Evolutionary conservation across 441 rosid species (phyloP).

Genomic region (Populus hybrid): DNA sequence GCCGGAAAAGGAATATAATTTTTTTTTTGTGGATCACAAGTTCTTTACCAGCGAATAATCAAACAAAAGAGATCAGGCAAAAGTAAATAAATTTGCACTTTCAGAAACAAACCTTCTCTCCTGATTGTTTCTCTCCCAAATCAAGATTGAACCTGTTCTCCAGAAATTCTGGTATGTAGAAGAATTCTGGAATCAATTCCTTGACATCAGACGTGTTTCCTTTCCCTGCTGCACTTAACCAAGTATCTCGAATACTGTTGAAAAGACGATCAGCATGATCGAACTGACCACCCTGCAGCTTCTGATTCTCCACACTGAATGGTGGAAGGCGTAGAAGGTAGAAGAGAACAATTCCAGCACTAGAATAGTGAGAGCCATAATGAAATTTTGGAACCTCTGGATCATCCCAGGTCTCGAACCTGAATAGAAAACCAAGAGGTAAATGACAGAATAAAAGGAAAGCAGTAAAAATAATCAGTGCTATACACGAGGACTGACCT

Average conservation of each 20-base stretch:
- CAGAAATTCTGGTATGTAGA: slow-evolving; percentile 97
- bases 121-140: slow-evolving; percentile 98
- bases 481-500: slow-evolving; percentile 41
- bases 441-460: slow-evolving; percentile 6
- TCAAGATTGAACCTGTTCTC: slow-evolving; percentile 85
- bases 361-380: slow-evolving; percentile 62
- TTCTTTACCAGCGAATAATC: not conserved
- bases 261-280: slow-evolving; percentile 99
- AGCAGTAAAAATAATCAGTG: not conserved
- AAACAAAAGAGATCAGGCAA: slow-evolving; percentile 6
- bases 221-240: slow-evolving; percentile 99
- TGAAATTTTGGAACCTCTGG: slow-evolving; percentile 99
- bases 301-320: slow-evolving; percentile 95
- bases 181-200: slow-evolving; percentile 99
- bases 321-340: slow-evolving; percentile 99
- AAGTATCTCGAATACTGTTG: slow-evolving; percentile 89
- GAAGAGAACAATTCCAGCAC: slow-evolving; percentile 76
- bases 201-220: slow-evolving; percentile 99
- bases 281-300: slow-evolving; percentile 99
- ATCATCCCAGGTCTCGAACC: slow-evolving; percentile 99
- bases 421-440: slow-evolving; percentile 31
- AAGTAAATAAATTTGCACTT: not conserved
- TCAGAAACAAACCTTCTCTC: slow-evolving; percentile 81
- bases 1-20: not conserved
- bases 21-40: not conserved